Conservation (phyloP, 139 green algal genomes). For the Dunaliella primolecta region DNA sequence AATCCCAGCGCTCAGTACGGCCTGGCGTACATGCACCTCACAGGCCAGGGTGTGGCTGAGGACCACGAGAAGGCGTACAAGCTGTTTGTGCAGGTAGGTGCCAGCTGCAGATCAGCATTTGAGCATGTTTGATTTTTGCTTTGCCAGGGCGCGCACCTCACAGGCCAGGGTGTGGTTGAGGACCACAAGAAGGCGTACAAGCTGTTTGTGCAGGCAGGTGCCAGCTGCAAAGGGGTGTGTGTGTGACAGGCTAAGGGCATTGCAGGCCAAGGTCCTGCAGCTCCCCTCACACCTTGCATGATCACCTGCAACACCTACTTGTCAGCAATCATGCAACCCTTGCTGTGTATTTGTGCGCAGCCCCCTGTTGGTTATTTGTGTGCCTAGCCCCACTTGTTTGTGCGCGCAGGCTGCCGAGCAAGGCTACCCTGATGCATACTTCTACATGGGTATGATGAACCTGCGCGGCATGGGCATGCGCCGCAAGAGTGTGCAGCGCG, state of each 20-base stretch:
- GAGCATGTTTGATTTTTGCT: too few species aligned
- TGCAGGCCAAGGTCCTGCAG: too few species aligned
- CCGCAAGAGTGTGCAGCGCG: constrained; percentile 35
- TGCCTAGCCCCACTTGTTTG: too few species aligned
- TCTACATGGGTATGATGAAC: constrained; percentile 81
- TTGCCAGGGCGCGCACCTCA: too few species aligned
- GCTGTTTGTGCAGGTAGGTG: constrained; percentile 14
- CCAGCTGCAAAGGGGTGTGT: too few species aligned
- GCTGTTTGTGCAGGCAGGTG: constrained; percentile 13
- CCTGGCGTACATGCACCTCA: constrained; percentile 87
- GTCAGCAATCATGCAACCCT: too few species aligned
- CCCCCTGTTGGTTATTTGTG: too few species aligned
- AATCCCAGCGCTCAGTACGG: constrained; percentile 72
- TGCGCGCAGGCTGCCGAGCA: constrained; percentile 31
- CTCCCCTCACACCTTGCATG: too few species aligned
- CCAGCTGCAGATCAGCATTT: too few species aligned
- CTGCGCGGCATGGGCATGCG: constrained; percentile 46
- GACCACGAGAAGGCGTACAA: constrained; percentile 26
- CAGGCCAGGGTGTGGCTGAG: constrained; percentile 56
- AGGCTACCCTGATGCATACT: constrained; percentile 60
- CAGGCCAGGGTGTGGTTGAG: constrained; percentile 56
- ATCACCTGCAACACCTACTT: too few species aligned
- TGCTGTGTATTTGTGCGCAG: too few species aligned
- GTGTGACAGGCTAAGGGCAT: too few species aligned
- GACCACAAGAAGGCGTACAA: constrained; percentile 25